Base-by-base conservation (phyloP, 768 basidiomycete genomes). In the Artomyces pyxidatus region DNA sequence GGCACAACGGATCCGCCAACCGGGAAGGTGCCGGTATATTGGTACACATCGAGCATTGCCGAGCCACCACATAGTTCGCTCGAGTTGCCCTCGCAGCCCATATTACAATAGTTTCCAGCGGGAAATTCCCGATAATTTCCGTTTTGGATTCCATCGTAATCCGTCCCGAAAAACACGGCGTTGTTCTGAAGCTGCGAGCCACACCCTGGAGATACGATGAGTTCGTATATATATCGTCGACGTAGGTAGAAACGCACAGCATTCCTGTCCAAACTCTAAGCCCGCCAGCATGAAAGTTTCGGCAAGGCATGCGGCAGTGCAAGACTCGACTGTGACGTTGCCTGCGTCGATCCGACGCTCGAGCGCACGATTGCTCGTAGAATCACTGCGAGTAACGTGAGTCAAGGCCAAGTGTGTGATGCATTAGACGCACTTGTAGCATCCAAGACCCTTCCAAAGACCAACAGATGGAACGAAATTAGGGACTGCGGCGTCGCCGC, bases 361-460 rank as follows among this genome's bases (percentile, higher is more conserved):
- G 25, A 47, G 32, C 12, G 45, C 32, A 7, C 32, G 32, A 35
- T 12, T 17, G 17, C 17, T 17, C 19, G 53, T 37, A 16, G 68
- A 64, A 48, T 72, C 70, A 28, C 67, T 70, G 35, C 6, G 12
- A 22, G 23, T 12, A 35, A 14, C n/a, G 29, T 22, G 22, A n/a
- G 19, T 11, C 32, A 7, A 35, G 32, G 17, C 2, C 32, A 35
- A 35, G 32, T 28, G 7, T 9, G 8, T 7, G 10, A n/a, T 12
- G 19, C 8, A 19, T 4, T 16, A 11, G 28, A 58, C 72, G 50
- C 55, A 83, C 85, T 69, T 81, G 68, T 76, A 85, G 61, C 86
- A 88, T n/a, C 85, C 86, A 27, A 87, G 72, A 0, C 77, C 78
- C 6, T 68, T 60, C 85, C 85, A 88, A 30, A 73, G 67, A 2